These are phyloP conservation scores for Centaurea solstitialis DNA, from an alignment of 129 eudicot species.

Conservation along the genomic window DNA sequence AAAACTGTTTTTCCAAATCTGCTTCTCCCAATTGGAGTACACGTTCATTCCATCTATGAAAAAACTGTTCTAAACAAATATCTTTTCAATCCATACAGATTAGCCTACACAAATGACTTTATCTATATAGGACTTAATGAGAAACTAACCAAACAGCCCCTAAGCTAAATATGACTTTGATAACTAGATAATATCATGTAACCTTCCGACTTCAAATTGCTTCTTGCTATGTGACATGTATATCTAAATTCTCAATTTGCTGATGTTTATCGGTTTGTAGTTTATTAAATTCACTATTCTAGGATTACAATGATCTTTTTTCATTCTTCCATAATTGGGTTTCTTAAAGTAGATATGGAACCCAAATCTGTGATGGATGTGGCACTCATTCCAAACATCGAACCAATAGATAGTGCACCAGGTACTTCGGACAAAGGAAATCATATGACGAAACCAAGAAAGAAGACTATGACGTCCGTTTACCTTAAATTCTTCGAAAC, in stretches of 20 bases:
- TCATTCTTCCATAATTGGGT: slow-evolving; percentile 6
- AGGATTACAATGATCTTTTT: not conserved
- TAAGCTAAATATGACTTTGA: not conserved
- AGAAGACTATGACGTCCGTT: slow-evolving; percentile 91
- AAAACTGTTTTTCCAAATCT: not conserved
- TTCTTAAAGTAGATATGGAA: slow-evolving; percentile 62
- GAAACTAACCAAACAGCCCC: not conserved
- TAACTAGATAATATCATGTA: not conserved
- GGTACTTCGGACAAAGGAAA: slow-evolving; percentile 67
- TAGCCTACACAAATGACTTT: not conserved
- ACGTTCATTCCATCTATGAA: not conserved
- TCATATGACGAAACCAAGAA: slow-evolving; percentile 63
- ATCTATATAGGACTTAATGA: not conserved
- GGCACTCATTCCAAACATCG: slow-evolving; percentile 57
- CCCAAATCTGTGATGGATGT: slow-evolving; percentile 75
- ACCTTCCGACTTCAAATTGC: not conserved
- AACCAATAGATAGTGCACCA: slow-evolving; percentile 55
- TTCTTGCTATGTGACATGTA: slow-evolving; percentile 4
- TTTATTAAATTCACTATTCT: not conserved
- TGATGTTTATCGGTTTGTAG: not conserved
- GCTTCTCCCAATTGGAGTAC: not conserved
- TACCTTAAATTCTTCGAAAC: slow-evolving; percentile 90
- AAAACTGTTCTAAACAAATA: not conserved
- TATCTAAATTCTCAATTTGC: not conserved
- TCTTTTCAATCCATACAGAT: not conserved